These are phyloP conservation scores for Alternaria metachromatica DNA, from an alignment of 2,329 filamentous ascomycete species.

Conservation along the genomic window DNA sequence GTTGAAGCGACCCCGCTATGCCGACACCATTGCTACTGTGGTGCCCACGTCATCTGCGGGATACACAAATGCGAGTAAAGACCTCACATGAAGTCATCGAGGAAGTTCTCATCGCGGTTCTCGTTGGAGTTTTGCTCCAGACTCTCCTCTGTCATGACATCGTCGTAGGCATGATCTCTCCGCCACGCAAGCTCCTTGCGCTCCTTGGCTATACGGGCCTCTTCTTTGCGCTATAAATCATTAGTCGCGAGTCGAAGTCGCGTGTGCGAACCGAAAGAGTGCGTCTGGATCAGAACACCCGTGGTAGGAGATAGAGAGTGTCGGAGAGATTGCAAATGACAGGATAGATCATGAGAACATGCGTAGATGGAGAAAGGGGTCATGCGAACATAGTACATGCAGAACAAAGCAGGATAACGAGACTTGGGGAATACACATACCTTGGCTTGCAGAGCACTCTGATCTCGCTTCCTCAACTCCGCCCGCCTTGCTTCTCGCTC, in stretches of 20 bases:
- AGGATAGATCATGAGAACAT: background rate
- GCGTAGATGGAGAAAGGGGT: background rate
- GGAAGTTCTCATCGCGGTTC: slow-evolving; percentile 75
- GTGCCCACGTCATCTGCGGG: slow-evolving; percentile 5
- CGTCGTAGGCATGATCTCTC: slow-evolving; percentile 97
- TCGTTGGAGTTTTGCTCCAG: slow-evolving; percentile 83
- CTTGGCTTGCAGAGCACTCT: slow-evolving; percentile 65
- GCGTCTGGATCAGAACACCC: background rate
- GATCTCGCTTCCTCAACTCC: slow-evolving; percentile 75
- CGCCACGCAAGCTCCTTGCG: slow-evolving; percentile 89
- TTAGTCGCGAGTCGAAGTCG: slow-evolving; percentile 8
- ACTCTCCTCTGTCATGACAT: slow-evolving; percentile 83
- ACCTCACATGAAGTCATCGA: slow-evolving; percentile 76
- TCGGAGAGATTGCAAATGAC: background rate
- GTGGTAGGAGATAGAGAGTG: background rate
- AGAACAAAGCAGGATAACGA: background rate
- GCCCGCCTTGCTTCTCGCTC: slow-evolving; percentile 81
- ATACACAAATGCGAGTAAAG: background rate
- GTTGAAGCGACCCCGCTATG: slow-evolving; percentile 11
- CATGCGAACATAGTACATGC: background rate
- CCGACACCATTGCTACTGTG: slow-evolving; percentile 8
- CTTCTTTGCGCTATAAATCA: slow-evolving; percentile 72
- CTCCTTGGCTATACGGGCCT: slow-evolving; percentile 75
- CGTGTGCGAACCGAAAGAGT: background rate
- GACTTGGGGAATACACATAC: slow-evolving; percentile 53